Conservation (phyloP, 2,329 filamentous ascomycete genomes). For the Ceratocystis ficicola region DNA sequence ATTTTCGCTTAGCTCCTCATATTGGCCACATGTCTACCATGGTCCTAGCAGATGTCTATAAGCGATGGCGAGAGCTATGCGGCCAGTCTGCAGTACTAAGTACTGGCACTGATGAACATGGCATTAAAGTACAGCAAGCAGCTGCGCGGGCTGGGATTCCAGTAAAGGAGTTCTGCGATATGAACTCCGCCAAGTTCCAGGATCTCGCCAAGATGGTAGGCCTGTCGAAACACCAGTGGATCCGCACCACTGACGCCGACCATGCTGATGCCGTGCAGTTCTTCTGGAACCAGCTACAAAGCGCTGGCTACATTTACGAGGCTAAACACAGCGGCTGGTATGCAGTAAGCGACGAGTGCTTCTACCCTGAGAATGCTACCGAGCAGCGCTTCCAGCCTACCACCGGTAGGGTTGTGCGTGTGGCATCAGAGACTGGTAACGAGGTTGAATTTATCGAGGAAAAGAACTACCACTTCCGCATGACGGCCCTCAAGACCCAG, state of each 20-base stretch:
- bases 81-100: constrained; percentile 60
- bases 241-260: constrained; percentile 74
- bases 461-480: constrained; percentile 84
- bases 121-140: constrained; percentile 90
- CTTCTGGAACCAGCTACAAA: constrained; percentile 72
- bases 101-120: constrained; percentile 95
- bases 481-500: constrained; percentile 68
- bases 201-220: constrained; percentile 57
- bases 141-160: constrained; percentile 57
- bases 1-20: constrained; percentile 56
- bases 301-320: constrained; percentile 68
- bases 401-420: constrained; percentile 73
- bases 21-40: constrained; percentile 91
- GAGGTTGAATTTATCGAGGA: constrained; percentile 93
- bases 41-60: constrained; percentile 79
- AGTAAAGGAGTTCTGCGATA: constrained; percentile 79
- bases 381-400: constrained; percentile 62
- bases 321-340: constrained; percentile 91
- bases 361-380: constrained; percentile 69
- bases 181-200: constrained; percentile 67
- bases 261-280: constrained; percentile 78
- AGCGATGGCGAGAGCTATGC: constrained; percentile 75
- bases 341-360: constrained; percentile 90
- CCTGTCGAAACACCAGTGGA: constrained; percentile 72
- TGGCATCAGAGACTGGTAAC: constrained; percentile 74